These are phyloP conservation scores for Cladosporium cucumerinum DNA, from an alignment of 2,329 filamentous ascomycete genomes.

Conservation along the genomic window DNA sequence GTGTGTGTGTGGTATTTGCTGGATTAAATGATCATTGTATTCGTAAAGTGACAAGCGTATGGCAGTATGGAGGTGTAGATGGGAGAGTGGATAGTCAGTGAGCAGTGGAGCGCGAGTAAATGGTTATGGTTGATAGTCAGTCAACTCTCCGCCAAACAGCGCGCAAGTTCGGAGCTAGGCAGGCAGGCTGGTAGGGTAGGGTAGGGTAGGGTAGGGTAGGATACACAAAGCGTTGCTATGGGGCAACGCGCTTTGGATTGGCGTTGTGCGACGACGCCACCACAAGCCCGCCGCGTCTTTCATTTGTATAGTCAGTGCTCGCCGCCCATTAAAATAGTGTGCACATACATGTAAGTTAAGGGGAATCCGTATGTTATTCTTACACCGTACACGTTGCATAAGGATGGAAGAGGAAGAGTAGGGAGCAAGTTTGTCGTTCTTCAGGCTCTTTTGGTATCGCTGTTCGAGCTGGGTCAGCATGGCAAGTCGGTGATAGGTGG, in stretches of 20 bases:
- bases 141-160: neutral
- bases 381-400: too few relatives aligned
- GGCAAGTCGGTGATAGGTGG: too few relatives aligned
- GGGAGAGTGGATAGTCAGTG: neutral
- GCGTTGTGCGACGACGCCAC: neutral
- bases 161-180: neutral
- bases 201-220: too few relatives aligned
- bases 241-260: neutral
- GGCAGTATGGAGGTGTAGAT: neutral
- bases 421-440: too few relatives aligned
- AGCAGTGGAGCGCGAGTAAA: neutral
- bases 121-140: neutral
- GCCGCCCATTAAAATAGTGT: neutral
- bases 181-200: too few relatives aligned
- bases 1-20: neutral
- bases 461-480: too few relatives aligned
- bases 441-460: too few relatives aligned
- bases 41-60: neutral
- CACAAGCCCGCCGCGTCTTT: too few relatives aligned
- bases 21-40: slow-evolving; percentile 9
- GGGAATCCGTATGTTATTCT: too few relatives aligned
- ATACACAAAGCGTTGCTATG: neutral
- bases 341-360: too few relatives aligned
- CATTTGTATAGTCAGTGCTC: too few relatives aligned
- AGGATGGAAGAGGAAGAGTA: too few relatives aligned